Conservation (phyloP, 257 asterid genomes). For the Solanum clarkiae region DNA sequence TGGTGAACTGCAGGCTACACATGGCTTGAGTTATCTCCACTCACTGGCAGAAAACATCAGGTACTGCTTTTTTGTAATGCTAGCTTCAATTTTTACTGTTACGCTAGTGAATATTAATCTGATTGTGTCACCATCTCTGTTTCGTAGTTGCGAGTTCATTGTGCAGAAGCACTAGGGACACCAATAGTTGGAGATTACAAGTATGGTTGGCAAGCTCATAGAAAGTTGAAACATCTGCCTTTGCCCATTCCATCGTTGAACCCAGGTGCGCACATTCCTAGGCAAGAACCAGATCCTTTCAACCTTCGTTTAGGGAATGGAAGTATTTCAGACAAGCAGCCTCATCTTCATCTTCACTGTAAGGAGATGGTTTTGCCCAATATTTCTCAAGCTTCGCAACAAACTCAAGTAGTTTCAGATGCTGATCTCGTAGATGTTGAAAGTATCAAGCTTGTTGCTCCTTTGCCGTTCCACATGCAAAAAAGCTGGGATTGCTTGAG, state of each 20-base stretch:
- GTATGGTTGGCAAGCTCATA: slow-evolving; percentile 93
- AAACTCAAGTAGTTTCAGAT: slow-evolving; percentile 14
- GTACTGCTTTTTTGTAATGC: slow-evolving; percentile 10
- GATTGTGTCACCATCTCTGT: not conserved
- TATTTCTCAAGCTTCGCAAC: slow-evolving; percentile 36
- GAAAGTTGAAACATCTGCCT: slow-evolving; percentile 30
- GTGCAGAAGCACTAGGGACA: slow-evolving; percentile 95
- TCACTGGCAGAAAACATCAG: slow-evolving; percentile 97
- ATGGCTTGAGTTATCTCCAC: slow-evolving; percentile 81
- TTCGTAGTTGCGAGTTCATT: slow-evolving; percentile 77
- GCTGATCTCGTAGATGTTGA: slow-evolving; percentile 17
- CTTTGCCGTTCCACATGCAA: slow-evolving; percentile 77
- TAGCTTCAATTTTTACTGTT: not conserved
- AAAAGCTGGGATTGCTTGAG: slow-evolving; percentile 58
- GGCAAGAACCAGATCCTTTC: slow-evolving; percentile 9
- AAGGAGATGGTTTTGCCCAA: slow-evolving; percentile 69
- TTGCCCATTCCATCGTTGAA: slow-evolving; percentile 9
- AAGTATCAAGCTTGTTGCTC: slow-evolving; percentile 42
- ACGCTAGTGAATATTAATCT: not conserved
- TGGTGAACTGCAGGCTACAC: slow-evolving; percentile 51
- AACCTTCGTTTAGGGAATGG: slow-evolving; percentile 47
- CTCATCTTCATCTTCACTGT: slow-evolving; percentile 83
- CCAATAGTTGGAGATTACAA: slow-evolving; percentile 94
- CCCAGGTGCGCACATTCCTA: slow-evolving; percentile 1
- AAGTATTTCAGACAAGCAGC: slow-evolving; percentile 48